Base-by-base conservation (phyloP, 345 rosid genomes). In the Salix dunnii region DNA sequence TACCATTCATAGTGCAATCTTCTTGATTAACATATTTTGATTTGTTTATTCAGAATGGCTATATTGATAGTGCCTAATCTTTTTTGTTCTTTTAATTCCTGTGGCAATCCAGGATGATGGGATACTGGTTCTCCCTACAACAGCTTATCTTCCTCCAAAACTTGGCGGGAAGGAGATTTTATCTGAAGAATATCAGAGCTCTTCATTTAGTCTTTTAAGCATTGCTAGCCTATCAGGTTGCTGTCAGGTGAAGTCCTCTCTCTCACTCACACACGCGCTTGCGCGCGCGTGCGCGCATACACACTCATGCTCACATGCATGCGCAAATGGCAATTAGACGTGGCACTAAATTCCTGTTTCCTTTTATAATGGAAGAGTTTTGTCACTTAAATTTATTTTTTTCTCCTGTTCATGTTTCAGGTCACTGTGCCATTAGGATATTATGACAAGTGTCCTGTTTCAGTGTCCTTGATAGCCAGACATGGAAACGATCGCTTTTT, bases 161-260 rank as follows among this genome's bases (percentile, higher is more conserved):
- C 88, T 91, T 76, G 92, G 94, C 49, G 90, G 84, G 62, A 96
- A 88, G 80, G 99, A 96, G 80, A 82, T 91, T 77, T 72, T 51
- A 3, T 88, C 94, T 8, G 95, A 90, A 75, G 91, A 94, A 76
- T 94, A 90, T 87, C 90, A 86, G 79, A 86, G 71, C 74, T 71
- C 81, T 65, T 79, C 81, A 75, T 86, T 79, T 74, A 85, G 92
- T 85, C 89, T 96, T 66, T 82, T 90, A 81, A 92, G 98, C 84
- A 87, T 96, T 76, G 94, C 98, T 74, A 94, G 98, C 80, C 74
- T 96, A 64, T 96, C 98, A 2, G 99, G 98, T 71, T 96, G 98
- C 83, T 96, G 99, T 82, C 98, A 96, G 98, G 99, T 95, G 72
- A 71, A 63, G 27, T 38, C 74, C 76, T 33, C 58, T 78, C 74